These are phyloP conservation scores for Crithidia fasciculata DNA, from an alignment of 208 protist genomes.

Conservation along the genomic window DNA sequence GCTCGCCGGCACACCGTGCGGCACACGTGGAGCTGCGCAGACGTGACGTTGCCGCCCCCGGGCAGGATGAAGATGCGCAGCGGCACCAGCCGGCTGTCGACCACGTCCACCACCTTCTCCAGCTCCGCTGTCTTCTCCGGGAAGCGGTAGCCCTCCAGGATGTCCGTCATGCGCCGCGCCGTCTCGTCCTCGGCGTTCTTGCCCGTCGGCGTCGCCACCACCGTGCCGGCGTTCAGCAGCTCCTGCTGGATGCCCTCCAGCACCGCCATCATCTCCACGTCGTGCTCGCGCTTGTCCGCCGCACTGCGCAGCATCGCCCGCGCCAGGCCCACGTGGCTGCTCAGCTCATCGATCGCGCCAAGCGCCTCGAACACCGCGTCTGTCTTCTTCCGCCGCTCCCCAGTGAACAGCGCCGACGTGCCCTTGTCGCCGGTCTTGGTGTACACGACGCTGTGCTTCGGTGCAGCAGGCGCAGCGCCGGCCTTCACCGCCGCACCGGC, in stretches of 20 bases:
- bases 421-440: slow-evolving; percentile 74
- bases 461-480: background rate
- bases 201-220: slow-evolving; percentile 68
- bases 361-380: slow-evolving; percentile 72
- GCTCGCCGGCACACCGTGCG: slow-evolving; percentile 67
- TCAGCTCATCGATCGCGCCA: slow-evolving; percentile 67
- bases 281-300: slow-evolving; percentile 20
- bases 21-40: slow-evolving; percentile 66
- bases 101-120: slow-evolving; percentile 69
- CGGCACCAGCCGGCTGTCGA: slow-evolving; percentile 56
- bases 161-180: slow-evolving; percentile 15
- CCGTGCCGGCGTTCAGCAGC: slow-evolving; percentile 69
- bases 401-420: slow-evolving; percentile 59
- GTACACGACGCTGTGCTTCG: slow-evolving; percentile 48
- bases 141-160: slow-evolving; percentile 32
- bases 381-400: slow-evolving; percentile 57
- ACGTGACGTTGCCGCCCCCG: slow-evolving; percentile 44
- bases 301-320: slow-evolving; percentile 33
- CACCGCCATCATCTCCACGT: slow-evolving; percentile 28
- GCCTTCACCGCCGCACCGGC: background rate
- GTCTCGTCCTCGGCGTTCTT: slow-evolving; percentile 17
- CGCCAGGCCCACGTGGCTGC: slow-evolving; percentile 53
- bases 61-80: slow-evolving; percentile 78
- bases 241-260: slow-evolving; percentile 62
- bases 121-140: slow-evolving; percentile 36